A percentile compares a stretch with the other conserved stretches of the same genome.
Evolutionary conservation across 2,329 filamentous ascomycete species (phyloP).

Genomic region (Beauveria medogensis): DNA sequence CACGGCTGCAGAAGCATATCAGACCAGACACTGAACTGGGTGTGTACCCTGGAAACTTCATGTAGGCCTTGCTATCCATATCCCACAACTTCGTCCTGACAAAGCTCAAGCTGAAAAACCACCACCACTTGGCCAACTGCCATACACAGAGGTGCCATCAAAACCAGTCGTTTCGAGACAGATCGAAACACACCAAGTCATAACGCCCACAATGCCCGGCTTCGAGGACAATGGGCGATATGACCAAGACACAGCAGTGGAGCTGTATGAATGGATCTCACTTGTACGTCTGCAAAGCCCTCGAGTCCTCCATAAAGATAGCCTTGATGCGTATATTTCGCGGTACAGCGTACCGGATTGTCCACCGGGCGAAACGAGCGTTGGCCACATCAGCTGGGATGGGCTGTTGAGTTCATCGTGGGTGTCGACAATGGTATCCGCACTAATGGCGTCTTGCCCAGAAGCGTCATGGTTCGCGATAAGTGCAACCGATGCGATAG

Average conservation of each 20-base stretch:
- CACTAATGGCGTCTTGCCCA: constrained; percentile 34
- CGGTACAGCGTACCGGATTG: constrained; percentile 53
- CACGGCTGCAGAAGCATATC: constrained; percentile 77
- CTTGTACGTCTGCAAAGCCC: constrained; percentile 59
- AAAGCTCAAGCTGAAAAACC: background rate
- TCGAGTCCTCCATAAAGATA: constrained; percentile 48
- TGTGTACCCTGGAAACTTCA: constrained; percentile 56
- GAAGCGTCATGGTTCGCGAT: constrained; percentile 47
- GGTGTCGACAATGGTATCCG: constrained; percentile 40
- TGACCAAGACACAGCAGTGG: constrained; percentile 50
- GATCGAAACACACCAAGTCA: constrained; percentile 15
- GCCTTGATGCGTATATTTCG: constrained; percentile 60
- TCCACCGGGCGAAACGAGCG: constrained; percentile 18
- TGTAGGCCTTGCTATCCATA: background rate
- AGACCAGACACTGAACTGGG: constrained; percentile 59
- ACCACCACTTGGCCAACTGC: background rate
- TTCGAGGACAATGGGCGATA: constrained; percentile 39
- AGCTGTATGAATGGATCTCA: constrained; percentile 67
- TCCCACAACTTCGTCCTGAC: background rate
- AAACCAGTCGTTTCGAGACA: background rate
- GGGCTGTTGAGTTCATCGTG: constrained; percentile 49
- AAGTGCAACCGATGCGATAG: constrained; percentile 43
- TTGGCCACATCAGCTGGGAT: constrained; percentile 50
- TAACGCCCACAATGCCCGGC: constrained; percentile 22
- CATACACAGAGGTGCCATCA: background rate